These are phyloP conservation scores for Bjerkandera adusta DNA, from an alignment of 1,284 basidiomycete genomes.

Conservation along the genomic window DNA sequence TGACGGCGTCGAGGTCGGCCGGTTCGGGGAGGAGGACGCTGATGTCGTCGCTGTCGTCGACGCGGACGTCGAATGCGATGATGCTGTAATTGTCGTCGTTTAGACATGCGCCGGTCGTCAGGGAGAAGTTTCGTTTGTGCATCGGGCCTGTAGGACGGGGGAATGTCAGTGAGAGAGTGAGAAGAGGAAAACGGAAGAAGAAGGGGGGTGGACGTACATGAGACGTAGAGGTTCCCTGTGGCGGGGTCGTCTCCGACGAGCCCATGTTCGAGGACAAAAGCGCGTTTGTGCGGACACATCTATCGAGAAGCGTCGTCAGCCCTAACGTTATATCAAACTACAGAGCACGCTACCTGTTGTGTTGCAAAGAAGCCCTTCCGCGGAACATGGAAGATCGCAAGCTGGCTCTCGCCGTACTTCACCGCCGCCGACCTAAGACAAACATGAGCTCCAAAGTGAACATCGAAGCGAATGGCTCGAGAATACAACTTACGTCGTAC, in stretches of 20 bases:
- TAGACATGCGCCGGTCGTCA: constrained; percentile 58
- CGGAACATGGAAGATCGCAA: constrained; percentile 66
- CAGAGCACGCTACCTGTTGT: constrained; percentile 50
- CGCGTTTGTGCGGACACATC: constrained; percentile 64
- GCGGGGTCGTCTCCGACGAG: constrained; percentile 58
- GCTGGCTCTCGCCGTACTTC: constrained; percentile 70
- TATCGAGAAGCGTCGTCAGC: constrained; percentile 20
- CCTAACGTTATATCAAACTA: neutral
- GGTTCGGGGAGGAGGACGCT: constrained; percentile 56
- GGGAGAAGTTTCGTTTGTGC: constrained; percentile 71
- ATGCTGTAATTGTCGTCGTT: constrained; percentile 67
- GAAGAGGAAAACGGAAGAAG: constrained; percentile 2
- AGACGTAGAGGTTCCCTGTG: constrained; percentile 42
- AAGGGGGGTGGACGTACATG: constrained; percentile 32
- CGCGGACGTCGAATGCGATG: constrained; percentile 57
- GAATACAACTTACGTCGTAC: constrained; percentile 42
- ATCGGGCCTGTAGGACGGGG: constrained; percentile 46
- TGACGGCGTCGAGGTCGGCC: constrained; percentile 59
- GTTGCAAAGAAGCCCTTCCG: constrained; percentile 61
- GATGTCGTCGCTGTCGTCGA: constrained; percentile 45
- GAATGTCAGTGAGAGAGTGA: neutral
- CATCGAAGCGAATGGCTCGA: constrained; percentile 13
- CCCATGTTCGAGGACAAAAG: constrained; percentile 74
- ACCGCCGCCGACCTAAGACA: constrained; percentile 46
- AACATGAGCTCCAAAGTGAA: neutral